Evolutionary conservation across 139 green algal genomes (phyloP).

Genomic region (Klebsormidium nitens): DNA sequence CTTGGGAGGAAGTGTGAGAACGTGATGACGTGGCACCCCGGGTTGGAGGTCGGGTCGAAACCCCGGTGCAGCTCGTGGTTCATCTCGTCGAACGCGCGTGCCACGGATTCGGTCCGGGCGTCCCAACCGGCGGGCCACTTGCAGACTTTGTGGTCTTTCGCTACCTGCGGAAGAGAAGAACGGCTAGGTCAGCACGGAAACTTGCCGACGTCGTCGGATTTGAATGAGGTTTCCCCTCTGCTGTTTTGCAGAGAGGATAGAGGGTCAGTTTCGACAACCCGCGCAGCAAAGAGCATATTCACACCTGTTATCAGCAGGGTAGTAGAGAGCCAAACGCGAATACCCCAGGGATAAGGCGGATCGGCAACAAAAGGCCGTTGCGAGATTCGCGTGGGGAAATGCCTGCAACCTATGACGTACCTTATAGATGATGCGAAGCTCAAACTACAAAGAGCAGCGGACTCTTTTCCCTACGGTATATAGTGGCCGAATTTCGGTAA

Average conservation of each 20-base stretch:
- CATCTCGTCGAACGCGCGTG: constrained; percentile 21
- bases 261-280: no score
- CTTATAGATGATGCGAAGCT: no score
- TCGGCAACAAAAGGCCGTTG: no score
- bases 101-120: constrained; percentile 2
- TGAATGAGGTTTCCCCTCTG: background rate
- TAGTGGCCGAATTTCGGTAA: no score
- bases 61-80: constrained; percentile 3
- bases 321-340: background rate
- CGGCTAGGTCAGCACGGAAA: background rate
- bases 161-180: constrained; percentile 7
- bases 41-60: background rate
- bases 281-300: background rate
- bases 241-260: no score
- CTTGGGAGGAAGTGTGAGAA: constrained; percentile 49
- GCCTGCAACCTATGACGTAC: no score
- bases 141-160: constrained; percentile 45
- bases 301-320: background rate
- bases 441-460: no score
- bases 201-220: background rate
- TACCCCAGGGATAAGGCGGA: no score
- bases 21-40: constrained; percentile 17
- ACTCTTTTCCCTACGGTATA: no score
- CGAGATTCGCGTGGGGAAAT: no score
- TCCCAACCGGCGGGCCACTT: constrained; percentile 27